Evolutionary conservation across 306 rosid genomes (phyloP).

Genomic region (Abrus precatorius): DNA sequence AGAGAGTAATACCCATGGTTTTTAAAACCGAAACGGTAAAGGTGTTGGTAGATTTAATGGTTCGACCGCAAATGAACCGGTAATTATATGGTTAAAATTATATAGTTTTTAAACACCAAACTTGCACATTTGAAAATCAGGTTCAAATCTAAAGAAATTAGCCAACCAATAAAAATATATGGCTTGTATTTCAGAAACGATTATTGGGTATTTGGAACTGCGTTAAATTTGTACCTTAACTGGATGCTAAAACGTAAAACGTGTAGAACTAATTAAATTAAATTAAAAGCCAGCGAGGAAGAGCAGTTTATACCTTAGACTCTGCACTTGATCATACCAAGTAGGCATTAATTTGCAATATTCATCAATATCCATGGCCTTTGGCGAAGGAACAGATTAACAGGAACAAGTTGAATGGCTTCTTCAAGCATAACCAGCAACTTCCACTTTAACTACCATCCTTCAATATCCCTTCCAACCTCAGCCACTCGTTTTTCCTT

Average conservation of each 20-base stretch:
- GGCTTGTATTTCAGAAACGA: background rate
- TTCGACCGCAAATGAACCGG: too few relatives aligned
- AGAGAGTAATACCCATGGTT: too few relatives aligned
- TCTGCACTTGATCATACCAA: background rate
- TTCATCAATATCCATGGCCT: constrained; percentile 44
- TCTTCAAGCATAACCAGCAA: constrained; percentile 62
- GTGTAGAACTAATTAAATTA: background rate
- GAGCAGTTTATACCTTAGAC: background rate
- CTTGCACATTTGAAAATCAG: too few relatives aligned
- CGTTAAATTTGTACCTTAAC: too few relatives aligned
- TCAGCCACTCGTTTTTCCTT: constrained; percentile 62
- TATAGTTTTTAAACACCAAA: background rate
- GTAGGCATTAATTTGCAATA: constrained; percentile 3
- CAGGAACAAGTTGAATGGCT: constrained; percentile 59
- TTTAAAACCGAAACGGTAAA: too few relatives aligned
- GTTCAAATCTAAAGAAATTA: too few relatives aligned
- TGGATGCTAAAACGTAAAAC: background rate
- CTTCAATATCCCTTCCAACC: constrained; percentile 55
- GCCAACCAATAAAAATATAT: background rate
- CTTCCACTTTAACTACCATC: constrained; percentile 50
- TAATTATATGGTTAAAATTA: background rate
- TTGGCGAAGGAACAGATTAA: constrained; percentile 40
- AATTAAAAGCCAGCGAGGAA: background rate
- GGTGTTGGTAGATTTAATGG: too few relatives aligned
- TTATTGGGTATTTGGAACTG: background rate